Evolutionary conservation across 257 asterid genomes (phyloP).

Genomic region (Leptodermis oblonga): DNA sequence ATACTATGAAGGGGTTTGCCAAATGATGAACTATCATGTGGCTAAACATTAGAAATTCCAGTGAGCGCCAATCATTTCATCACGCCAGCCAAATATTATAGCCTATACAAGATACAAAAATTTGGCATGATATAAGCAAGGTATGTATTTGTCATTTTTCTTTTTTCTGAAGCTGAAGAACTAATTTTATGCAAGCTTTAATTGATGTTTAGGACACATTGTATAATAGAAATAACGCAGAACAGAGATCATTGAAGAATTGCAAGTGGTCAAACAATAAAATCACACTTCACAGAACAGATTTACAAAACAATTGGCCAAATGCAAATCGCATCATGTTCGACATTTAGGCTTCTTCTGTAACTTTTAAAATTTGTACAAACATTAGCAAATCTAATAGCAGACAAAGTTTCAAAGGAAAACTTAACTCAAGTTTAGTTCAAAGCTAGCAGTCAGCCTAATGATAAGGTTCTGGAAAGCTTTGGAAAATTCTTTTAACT

Average conservation of each 20-base stretch:
- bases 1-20: background rate
- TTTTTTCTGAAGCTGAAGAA: background rate
- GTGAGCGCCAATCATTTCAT: background rate
- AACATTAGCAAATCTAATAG: no score
- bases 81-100: background rate
- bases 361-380: background rate
- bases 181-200: background rate
- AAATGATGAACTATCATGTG: constrained; percentile 5
- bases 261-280: background rate
- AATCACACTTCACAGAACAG: background rate
- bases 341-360: background rate
- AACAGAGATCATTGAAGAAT: no score
- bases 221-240: background rate
- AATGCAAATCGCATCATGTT: background rate
- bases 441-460: no score
- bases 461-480: no score
- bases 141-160: background rate
- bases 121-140: background rate
- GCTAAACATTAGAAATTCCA: constrained; percentile 8
- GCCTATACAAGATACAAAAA: background rate
- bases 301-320: background rate
- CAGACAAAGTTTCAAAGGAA: no score
- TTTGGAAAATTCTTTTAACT: no score
- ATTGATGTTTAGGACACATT: background rate
- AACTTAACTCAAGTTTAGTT: no score